phyloP scores from a whole-genome alignment of 768 basidiomycete species.

The Leccinum ochraceum region DNA sequence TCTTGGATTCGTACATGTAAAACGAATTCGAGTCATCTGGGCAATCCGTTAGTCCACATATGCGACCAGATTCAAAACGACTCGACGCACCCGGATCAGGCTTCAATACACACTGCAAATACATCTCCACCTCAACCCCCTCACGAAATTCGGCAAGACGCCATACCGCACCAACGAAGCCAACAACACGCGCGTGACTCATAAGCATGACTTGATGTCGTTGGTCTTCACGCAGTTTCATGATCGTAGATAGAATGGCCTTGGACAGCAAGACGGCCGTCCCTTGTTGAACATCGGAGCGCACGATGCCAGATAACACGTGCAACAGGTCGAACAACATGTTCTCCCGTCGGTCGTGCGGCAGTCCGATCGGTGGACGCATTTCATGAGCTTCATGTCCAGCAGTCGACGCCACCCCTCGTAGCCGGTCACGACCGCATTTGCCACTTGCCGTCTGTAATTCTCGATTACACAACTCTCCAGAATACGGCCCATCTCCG shows the following conservation, averaged over 20 bases:
- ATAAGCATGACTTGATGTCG: slow-evolving; percentile 64
- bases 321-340: slow-evolving; percentile 90
- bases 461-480: slow-evolving; percentile 88
- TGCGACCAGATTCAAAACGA: slow-evolving; percentile 5
- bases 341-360: slow-evolving; percentile 80
- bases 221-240: slow-evolving; percentile 84
- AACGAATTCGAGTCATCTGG: slow-evolving; percentile 85
- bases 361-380: slow-evolving; percentile 69
- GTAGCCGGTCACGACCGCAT: slow-evolving; percentile 69
- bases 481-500: slow-evolving; percentile 74
- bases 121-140: slow-evolving; percentile 62
- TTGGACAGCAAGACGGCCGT: slow-evolving; percentile 81
- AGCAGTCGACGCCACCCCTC: slow-evolving; percentile 85
- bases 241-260: slow-evolving; percentile 75
- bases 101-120: slow-evolving; percentile 73
- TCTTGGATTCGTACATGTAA: slow-evolving; percentile 94
- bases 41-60: not conserved
- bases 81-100: slow-evolving; percentile 80
- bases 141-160: slow-evolving; percentile 78
- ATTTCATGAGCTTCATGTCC: slow-evolving; percentile 83
- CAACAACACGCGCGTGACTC: slow-evolving; percentile 62
- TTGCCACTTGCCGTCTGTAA: slow-evolving; percentile 76
- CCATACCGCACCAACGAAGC: slow-evolving; percentile 68
- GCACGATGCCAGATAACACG: slow-evolving; percentile 76
- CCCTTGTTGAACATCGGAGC: slow-evolving; percentile 62